Base-by-base conservation (phyloP, 2,329 filamentous ascomycete genomes). In the Exophiala oligosperma region DNA sequence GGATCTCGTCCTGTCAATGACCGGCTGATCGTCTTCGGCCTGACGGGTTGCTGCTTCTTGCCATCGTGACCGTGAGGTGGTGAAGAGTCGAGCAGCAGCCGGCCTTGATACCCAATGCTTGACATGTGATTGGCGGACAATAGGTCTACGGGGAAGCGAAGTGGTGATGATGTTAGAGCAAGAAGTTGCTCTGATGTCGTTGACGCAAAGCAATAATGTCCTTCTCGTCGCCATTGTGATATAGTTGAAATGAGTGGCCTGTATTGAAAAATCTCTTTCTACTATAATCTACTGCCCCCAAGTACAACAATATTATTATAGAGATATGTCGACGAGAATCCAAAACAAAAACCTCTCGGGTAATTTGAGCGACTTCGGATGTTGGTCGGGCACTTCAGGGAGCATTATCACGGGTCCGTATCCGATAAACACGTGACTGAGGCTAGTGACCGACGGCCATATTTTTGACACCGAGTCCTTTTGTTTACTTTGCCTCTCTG, bases 1-100 rank as follows among this genome's bases (percentile, higher is more conserved):
- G 2, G 73, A 74, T n/a, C 60, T 52, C 26, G 59, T 61, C 24
- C 59, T 51, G 32, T 63, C 61, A 29, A 63, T 63, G 17, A 60
- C 44, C 6, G 61, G 61, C 38, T 55, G 57, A 4, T 32, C 32
- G 9, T n/a, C 35, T 2, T 6, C 14, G 23, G 49, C 24, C 9
- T 43, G 37, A 14, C 40, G 32, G 14, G 40, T 9, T 9, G 38
- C n/a, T 43, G 52, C 61, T 54, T 61, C 55, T 48, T 47, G 57
- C 53, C 47, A 54, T 53, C 53, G 38, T 11, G 32, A 35, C 23
- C 43, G 37, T 5, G 63, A 61, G 9, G 57, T 53, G 11, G 50
- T 49, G 35, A 67, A 65, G 43, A 51, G 47, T 51, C 56, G 51
- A 58, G 62, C 55, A 38, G 44, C 26, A 43, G n/a, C 52, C 47